These are phyloP conservation scores for Hypoxylon rickii DNA, from an alignment of 495 filamentous ascomycete genomes.

Conservation along the genomic window DNA sequence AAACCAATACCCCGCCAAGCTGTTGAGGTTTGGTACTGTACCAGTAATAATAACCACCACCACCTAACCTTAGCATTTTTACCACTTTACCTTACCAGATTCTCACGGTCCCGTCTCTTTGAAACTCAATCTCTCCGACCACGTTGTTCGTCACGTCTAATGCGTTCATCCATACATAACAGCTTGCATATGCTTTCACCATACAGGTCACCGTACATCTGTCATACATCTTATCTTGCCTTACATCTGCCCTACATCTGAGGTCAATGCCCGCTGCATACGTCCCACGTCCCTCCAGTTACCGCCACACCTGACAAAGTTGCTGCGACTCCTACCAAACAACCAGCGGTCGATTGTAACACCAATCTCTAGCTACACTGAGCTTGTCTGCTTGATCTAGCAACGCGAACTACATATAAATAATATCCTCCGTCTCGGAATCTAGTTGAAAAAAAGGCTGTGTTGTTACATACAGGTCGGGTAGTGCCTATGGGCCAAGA, in stretches of 20 bases:
- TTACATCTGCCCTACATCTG: no score
- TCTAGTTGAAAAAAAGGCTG: background rate
- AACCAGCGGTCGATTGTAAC: background rate
- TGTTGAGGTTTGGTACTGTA: no score
- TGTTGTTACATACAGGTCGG: background rate
- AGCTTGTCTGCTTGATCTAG: background rate
- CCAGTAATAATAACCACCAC: no score
- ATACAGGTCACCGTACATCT: no score
- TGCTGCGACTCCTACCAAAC: background rate
- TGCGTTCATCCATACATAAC: slow-evolving; percentile 22
- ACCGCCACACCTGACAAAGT: background rate
- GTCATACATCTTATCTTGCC: no score
- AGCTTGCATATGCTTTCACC: no score
- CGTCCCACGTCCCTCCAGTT: background rate
- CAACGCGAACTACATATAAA: background rate
- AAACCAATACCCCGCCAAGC: slow-evolving; percentile 33
- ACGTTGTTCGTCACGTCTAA: slow-evolving; percentile 22
- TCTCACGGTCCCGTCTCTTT: slow-evolving; percentile 18
- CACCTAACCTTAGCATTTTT: no score
- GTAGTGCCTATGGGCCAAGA: slow-evolving; percentile 23
- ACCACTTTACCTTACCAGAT: slow-evolving; percentile 14
- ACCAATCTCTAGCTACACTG: background rate
- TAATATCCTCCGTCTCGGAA: background rate
- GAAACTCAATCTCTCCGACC: slow-evolving; percentile 30
- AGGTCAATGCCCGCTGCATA: no score